A percentile compares a stretch with the other conserved stretches of the same genome.
Evolutionary conservation across 768 basidiomycete species (phyloP).

Genomic region (Cantharellus cinnabarinus): DNA sequence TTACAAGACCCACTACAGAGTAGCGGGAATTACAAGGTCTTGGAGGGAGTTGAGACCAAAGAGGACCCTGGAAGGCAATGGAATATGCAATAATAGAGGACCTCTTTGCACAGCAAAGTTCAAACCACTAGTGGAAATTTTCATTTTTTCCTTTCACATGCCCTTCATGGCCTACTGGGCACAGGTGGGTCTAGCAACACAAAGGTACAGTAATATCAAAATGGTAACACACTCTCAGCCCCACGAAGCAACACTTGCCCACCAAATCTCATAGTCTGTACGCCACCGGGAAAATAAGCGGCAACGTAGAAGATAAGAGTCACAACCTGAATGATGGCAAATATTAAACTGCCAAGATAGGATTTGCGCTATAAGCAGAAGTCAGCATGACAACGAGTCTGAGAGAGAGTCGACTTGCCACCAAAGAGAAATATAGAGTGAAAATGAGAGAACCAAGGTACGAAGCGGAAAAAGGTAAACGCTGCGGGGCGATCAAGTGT

Average conservation of each 20-base stretch:
- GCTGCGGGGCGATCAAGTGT: conserved; percentile 27
- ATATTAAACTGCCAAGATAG: conserved; percentile 68
- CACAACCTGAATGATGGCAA: conserved; percentile 64
- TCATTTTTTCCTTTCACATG: no score
- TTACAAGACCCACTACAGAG: no score
- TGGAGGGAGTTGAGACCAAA: no score
- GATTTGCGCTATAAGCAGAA: conserved; percentile 40
- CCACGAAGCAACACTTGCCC: conserved; percentile 65
- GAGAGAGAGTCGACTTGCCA: conserved; percentile 31
- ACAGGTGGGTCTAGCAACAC: not conserved
- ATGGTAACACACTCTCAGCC: conserved; percentile 61
- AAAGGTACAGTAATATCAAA: conserved; percentile 22
- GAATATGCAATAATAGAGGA: no score
- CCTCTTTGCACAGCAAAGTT: no score
- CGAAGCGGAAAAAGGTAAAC: conserved; percentile 30
- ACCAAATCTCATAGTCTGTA: conserved; percentile 60
- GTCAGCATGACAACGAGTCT: not conserved
- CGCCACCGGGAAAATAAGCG: conserved; percentile 89
- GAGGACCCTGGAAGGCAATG: no score
- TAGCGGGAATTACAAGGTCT: no score
- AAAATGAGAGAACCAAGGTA: conserved; percentile 70
- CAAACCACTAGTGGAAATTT: no score
- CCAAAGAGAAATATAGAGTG: conserved; percentile 83
- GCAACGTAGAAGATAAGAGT: conserved; percentile 76
- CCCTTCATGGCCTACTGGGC: no score